Conservation (phyloP, 306 rosid genomes). For the Cucurbita pepo region DNA sequence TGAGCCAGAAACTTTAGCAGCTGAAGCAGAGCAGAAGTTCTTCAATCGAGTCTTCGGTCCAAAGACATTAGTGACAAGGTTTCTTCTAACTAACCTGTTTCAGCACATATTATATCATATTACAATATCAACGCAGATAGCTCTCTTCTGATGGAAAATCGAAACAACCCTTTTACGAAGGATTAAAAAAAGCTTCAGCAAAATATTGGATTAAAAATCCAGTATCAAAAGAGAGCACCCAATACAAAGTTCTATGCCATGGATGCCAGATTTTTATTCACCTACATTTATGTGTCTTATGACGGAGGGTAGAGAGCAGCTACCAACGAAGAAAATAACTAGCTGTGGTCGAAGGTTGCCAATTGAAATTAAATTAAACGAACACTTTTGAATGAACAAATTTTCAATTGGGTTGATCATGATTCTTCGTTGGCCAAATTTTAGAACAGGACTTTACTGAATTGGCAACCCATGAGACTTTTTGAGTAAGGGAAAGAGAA, state of each 20-base stretch:
- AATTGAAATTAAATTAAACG: not conserved
- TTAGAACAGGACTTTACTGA: not conserved
- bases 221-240: not conserved
- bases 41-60: conserved; percentile 24
- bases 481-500: not conserved
- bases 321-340: not conserved
- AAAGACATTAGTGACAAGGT: conserved; percentile 13
- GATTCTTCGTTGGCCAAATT: not conserved
- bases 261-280: not conserved
- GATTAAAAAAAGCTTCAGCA: not conserved
- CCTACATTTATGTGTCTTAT: not conserved
- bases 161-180: not conserved
- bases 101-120: conserved; percentile 7
- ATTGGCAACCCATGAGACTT: not conserved
- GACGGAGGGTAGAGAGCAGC: not conserved
- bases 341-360: not conserved
- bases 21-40: conserved; percentile 24
- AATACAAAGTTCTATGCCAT: not conserved
- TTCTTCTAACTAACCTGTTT: conserved; percentile 38
- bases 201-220: not conserved
- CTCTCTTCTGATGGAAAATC: not conserved
- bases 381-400: not conserved
- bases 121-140: not conserved
- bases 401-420: not conserved
- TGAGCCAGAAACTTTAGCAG: conserved; percentile 30